Evolutionary conservation across 2,329 filamentous ascomycete species (phyloP), one percentile per base, ranked within the genome.

Genomic region (Trichoderma guizhouense): DNA sequence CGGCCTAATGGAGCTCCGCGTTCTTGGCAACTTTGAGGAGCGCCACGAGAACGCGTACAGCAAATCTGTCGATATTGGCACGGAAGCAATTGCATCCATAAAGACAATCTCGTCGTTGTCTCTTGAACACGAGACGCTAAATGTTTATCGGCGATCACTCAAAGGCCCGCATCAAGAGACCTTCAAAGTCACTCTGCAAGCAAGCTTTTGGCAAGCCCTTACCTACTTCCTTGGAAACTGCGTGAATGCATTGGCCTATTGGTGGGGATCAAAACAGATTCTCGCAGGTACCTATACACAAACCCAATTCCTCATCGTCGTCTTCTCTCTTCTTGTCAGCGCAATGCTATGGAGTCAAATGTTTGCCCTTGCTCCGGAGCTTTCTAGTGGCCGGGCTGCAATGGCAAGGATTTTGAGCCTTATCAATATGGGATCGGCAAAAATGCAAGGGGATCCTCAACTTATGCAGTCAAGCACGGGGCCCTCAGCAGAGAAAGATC

Each of bases 241-340:
- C 61, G 84, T 90, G 8, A 89, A 91, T 75, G 87, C 89, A 0
- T 82, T 92, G 34, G 89, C 89, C 0, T 91, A 91, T 77, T 92
- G 89, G 88, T 92, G 89, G 89, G 89, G 90, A 15, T 82, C 88
- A 0, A 88, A 87, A 76, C 86, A 88, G 75, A 89, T 92, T 71
- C 82, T 88, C 36, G 83, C 83, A 15, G 89, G 89, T 2, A 82
- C 86, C 61, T 90, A 90, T 75, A 78, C 79, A 7, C 84, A 83
- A 18, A 87, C 88, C 30, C 85, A 88, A 4, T 91, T 91, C 79
- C 86, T 91, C 75, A 89, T 91, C 74, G 88, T 91, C 7, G 83
- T 91, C 2, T 84, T 88, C 5, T 85, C 89, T 0, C 84, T 92
- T 63, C 83, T 92, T 1, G 86, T 91, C 69, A 88, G 86, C 60